Evolutionary conservation across 2,329 filamentous ascomycete species (phyloP), one percentile per base, ranked within the genome.

Genomic region (Apiospora aurea): DNA sequence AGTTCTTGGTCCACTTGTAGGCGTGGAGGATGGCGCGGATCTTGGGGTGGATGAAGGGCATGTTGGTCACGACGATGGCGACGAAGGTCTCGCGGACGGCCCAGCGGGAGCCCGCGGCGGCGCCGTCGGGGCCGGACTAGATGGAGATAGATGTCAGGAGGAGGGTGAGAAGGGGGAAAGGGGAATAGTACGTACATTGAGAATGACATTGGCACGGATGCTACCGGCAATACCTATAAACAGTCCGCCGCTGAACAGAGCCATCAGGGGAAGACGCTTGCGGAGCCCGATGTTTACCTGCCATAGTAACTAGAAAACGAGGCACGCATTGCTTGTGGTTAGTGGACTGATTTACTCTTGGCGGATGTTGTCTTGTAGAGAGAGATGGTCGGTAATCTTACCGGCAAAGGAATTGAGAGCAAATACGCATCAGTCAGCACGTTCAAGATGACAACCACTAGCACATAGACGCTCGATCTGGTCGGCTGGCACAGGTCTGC

Each of bases 191-290:
- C 73, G 18, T 72, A 77, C 75, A 2, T 78, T 82, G 26, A 86
- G 74, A 46, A 87, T 85, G 29, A 85, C 76, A 1, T 84, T 82
- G 53, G 83, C 86, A 67, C 86, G 85, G 26, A 88, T 78, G 70
- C 85, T 83, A 1, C 85, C 84, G 38, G 83, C 83, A 34, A 84
- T 81, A 77, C 86, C 86, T 68, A 87, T 81, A 75, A 88, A 86
- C 34, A 85, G 74, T 7, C 83, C 86, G 26, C 85, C 86, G 70
- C 83, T 82, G 76, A 88, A 88, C 61, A 88, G 80, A 21, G 83
- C 69, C 41, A 86, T 79, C 46, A 88, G 79, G 61, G 83, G 79
- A 13, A 84, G 68, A 73, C 87, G 87, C 41, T 72, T 70, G 14
- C 71, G 67, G 70, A 80, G 75, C n/a, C 78, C 79, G 24, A 87